Evolutionary conservation across 2,329 filamentous ascomycete genomes (phyloP), one percentile per base, ranked within the genome.

Genomic region (Neurospora sp.): DNA sequence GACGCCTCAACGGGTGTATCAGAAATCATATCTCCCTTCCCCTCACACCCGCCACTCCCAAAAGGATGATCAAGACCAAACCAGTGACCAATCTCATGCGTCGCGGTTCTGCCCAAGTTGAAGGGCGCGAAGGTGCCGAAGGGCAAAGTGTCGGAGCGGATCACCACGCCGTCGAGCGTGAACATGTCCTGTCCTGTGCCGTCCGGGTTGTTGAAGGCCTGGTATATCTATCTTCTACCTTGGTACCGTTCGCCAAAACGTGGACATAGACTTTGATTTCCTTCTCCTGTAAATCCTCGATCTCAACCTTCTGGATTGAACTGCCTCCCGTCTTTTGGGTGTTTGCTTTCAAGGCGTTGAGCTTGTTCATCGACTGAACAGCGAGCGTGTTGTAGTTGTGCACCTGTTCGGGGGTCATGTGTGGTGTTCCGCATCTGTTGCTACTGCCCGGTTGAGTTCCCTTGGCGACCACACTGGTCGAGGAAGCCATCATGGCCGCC

Each of bases 41-140:
- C 68, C 8, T 46, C 40, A 39, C 66, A 69, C 1, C 68, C 66
- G 1, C 68, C 68, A 0, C 39, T 15, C 5, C 52, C 52, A 15
- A 69, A 69, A 5, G 68, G 67, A 41, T 69, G 68, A 17, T 39
- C 36, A 17, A 67, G 36, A 8, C 68, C 66, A 3, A 69, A 40
- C 68, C 68, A 69, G 10, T 69, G 68, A 1, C 68, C 68, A 4
- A 67, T 66, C 43, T 69, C 68, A 6, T 69, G 68, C 4, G 66
- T 57, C 69, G 52, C 52, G 1, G 52, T 62, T 4, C 52, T 62
- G 52, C 28, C 52, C 28, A 62, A 6, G 12, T 62, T 62, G 28
- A 33, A 62, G 0, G 52, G 52, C 1, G 52, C 28, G 1, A 17
- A 62, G 12, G 1, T 17, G 28, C 52, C 52, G 8, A 62, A 62